Percentiles rank a stretch among this genome's conserved stretches.
These are phyloP conservation scores for Anacardium occidentale DNA, from an alignment of 345 rosid species.

Conservation along the genomic window DNA sequence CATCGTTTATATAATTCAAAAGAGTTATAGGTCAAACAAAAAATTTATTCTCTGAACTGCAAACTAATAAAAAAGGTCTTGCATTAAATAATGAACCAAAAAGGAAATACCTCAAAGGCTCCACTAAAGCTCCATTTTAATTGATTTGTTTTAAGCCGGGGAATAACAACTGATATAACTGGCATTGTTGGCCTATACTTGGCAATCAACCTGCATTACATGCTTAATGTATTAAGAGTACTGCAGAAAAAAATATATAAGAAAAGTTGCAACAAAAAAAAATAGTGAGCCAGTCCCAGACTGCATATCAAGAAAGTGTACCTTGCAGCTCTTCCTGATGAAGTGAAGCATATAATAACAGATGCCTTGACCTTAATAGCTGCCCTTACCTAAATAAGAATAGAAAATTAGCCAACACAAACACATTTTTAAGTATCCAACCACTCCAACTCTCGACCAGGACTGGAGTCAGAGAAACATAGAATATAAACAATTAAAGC, in stretches of 20 bases:
- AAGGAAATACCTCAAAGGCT: conserved; percentile 76
- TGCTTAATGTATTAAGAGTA: neutral
- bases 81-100: neutral
- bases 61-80: neutral
- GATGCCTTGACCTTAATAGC: conserved; percentile 99
- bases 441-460: neutral
- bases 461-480: neutral
- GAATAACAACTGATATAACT: conserved; percentile 93
- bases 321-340: conserved; percentile 99
- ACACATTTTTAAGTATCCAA: neutral
- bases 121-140: conserved; percentile 96
- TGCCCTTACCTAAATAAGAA: conserved; percentile 73
- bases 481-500: neutral
- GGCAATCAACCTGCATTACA: conserved; percentile 77
- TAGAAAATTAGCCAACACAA: conserved; percentile 2
- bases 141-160: conserved; percentile 94
- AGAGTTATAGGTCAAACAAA: neutral
- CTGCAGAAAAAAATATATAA: neutral
- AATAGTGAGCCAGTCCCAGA: neutral
- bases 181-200: conserved; percentile 99
- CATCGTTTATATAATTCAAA: neutral
- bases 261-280: neutral
- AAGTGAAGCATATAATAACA: conserved; percentile 91
- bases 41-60: neutral
- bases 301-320: conserved; percentile 18